Percentiles rank a stretch among this genome's conserved stretches.
Evolutionary conservation across 768 basidiomycete genomes (phyloP).

Genomic region (Boletus vermiculosoides): DNA sequence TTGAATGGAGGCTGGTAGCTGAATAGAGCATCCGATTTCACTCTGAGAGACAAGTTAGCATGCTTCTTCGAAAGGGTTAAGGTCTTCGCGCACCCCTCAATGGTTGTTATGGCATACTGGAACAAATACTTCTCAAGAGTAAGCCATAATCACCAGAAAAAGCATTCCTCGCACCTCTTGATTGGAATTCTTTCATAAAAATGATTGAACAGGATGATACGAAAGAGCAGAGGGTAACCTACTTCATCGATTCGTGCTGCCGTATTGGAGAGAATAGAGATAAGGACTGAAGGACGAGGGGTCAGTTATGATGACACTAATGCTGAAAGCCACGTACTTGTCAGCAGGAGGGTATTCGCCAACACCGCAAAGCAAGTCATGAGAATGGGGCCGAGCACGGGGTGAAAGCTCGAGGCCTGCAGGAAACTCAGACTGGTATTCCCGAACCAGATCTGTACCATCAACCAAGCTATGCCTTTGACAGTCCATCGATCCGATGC

Average conservation of each 20-base stretch:
- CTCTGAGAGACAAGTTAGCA: constrained; percentile 41
- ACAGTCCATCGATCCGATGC: constrained; percentile 29
- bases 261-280: constrained; percentile 89
- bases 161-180: constrained; percentile 46
- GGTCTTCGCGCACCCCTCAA: constrained; percentile 65
- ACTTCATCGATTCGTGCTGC: constrained; percentile 74
- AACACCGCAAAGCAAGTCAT: constrained; percentile 81
- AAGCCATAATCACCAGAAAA: constrained; percentile 5
- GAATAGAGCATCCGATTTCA: constrained; percentile 87
- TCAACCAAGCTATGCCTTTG: constrained; percentile 72
- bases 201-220: background rate
- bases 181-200: constrained; percentile 47
- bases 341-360: constrained; percentile 74
- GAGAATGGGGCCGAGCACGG: constrained; percentile 70
- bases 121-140: constrained; percentile 67
- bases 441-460: constrained; percentile 88
- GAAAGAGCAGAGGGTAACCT: constrained; percentile 17
- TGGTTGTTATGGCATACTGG: constrained; percentile 81
- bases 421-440: constrained; percentile 63
- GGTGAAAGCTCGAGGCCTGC: constrained; percentile 60
- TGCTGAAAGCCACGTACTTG: constrained; percentile 50
- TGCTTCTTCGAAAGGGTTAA: background rate
- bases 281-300: constrained; percentile 47
- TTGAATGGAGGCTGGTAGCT: constrained; percentile 93
- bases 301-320: constrained; percentile 6